Conservation (phyloP, 495 filamentous ascomycete genomes). For the Penicillium bialowiezense region DNA sequence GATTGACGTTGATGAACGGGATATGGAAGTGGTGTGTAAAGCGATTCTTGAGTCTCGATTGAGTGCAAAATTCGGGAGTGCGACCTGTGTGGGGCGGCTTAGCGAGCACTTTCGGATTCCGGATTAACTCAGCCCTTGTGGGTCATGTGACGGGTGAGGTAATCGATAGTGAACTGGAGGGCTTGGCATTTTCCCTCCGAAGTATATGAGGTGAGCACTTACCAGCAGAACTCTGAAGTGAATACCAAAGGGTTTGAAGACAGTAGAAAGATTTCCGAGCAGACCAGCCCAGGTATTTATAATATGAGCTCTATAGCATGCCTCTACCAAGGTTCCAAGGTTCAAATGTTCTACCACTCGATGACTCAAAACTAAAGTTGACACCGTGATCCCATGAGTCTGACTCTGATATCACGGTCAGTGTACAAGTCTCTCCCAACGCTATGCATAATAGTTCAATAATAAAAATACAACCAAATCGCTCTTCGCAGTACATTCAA, state of each 20-base stretch:
- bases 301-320: too few relatives aligned
- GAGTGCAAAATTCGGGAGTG: slow-evolving; percentile 33
- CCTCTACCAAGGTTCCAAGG: too few relatives aligned
- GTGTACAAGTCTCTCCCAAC: slow-evolving; percentile 1
- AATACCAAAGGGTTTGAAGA: too few relatives aligned
- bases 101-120: slow-evolving; percentile 19
- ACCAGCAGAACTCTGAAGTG: too few relatives aligned
- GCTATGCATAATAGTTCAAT: slow-evolving; percentile 1
- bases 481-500: neutral
- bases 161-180: slow-evolving; percentile 3
- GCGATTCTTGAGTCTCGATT: slow-evolving; percentile 22
- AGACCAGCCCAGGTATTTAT: too few relatives aligned
- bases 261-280: too few relatives aligned
- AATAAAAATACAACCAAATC: neutral
- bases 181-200: slow-evolving; percentile 5
- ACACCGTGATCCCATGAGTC: neutral
- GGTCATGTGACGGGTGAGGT: slow-evolving; percentile 7
- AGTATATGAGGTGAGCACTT: neutral
- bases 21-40: slow-evolving; percentile 27
- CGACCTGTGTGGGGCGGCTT: slow-evolving; percentile 31
- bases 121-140: slow-evolving; percentile 13
- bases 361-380: neutral
- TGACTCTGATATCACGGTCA: slow-evolving; percentile 3
- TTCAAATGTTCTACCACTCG: neutral
- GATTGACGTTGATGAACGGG: slow-evolving; percentile 28